phyloP scores from a whole-genome alignment of 495 filamentous ascomycete genomes.

The Penicillium salamii region DNA sequence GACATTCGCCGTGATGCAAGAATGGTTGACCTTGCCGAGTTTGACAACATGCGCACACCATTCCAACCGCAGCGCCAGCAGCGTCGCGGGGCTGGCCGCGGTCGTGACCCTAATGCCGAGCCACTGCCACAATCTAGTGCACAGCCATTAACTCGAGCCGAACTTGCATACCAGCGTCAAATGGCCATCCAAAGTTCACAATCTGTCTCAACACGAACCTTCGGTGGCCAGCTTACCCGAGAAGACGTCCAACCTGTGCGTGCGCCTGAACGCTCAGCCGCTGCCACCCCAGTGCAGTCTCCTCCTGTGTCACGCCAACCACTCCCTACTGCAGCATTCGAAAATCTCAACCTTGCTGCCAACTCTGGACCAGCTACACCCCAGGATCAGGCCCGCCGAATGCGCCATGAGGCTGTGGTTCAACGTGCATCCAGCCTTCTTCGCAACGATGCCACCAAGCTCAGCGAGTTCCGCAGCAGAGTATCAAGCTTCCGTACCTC shows the following conservation, averaged over 20 bases:
- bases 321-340: conserved; percentile 42
- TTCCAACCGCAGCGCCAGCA: conserved; percentile 65
- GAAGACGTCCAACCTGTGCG: conserved; percentile 45
- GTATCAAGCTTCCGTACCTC: conserved; percentile 73
- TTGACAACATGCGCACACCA: conserved; percentile 67
- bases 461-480: conserved; percentile 69
- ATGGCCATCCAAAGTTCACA: conserved; percentile 88
- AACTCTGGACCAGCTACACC: conserved; percentile 48
- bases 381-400: conserved; percentile 74
- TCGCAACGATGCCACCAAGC: conserved; percentile 66
- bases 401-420: conserved; percentile 72
- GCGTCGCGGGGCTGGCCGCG: conserved; percentile 60
- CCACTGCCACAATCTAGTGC: conserved; percentile 73
- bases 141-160: conserved; percentile 78
- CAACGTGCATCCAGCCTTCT: conserved; percentile 81
- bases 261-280: conserved; percentile 41
- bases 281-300: conserved; percentile 34
- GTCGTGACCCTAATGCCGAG: conserved; percentile 75
- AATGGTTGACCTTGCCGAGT: conserved; percentile 79
- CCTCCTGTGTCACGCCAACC: conserved; percentile 40
- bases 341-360: conserved; percentile 33
- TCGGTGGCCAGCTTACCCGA: conserved; percentile 74
- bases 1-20: conserved; percentile 82
- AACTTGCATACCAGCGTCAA: conserved; percentile 89
- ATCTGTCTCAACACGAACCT: conserved; percentile 70